phyloP scores from a whole-genome alignment of 2,329 filamentous ascomycete genomes.

The Neocatenulostroma microsporum region DNA sequence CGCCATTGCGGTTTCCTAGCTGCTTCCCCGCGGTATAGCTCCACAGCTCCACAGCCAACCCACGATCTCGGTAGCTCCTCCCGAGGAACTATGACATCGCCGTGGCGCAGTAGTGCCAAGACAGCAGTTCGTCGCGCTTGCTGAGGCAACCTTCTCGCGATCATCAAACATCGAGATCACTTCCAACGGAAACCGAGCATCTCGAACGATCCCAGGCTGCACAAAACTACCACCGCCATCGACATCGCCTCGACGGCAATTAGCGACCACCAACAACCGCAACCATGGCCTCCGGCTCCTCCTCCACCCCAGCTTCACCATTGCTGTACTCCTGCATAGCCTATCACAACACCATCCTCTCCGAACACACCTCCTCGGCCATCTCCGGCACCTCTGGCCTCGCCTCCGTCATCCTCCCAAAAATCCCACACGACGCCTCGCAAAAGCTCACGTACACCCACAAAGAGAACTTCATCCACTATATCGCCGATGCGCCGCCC shows the following conservation, averaged over 20 bases:
- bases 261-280: slow-evolving; percentile 3
- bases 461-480: slow-evolving; percentile 87
- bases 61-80: too few relatives aligned
- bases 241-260: not conserved
- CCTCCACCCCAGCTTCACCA: slow-evolving; percentile 28
- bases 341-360: slow-evolving; percentile 83
- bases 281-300: slow-evolving; percentile 31
- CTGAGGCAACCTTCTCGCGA: too few relatives aligned
- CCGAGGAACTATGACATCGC: too few relatives aligned
- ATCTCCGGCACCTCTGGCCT: slow-evolving; percentile 77
- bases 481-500: slow-evolving; percentile 65
- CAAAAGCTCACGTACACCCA: slow-evolving; percentile 87
- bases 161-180: too few relatives aligned
- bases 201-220: too few relatives aligned
- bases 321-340: slow-evolving; percentile 69
- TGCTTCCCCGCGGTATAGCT: too few relatives aligned
- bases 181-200: too few relatives aligned
- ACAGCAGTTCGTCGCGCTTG: too few relatives aligned
- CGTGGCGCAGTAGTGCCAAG: too few relatives aligned
- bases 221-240: too few relatives aligned
- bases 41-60: too few relatives aligned
- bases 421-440: slow-evolving; percentile 71
- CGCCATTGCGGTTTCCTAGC: too few relatives aligned
- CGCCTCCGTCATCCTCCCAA: slow-evolving; percentile 88
- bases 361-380: slow-evolving; percentile 83